Conservation (phyloP, 345 rosid genomes). For the Aquilaria sinensis region DNA sequence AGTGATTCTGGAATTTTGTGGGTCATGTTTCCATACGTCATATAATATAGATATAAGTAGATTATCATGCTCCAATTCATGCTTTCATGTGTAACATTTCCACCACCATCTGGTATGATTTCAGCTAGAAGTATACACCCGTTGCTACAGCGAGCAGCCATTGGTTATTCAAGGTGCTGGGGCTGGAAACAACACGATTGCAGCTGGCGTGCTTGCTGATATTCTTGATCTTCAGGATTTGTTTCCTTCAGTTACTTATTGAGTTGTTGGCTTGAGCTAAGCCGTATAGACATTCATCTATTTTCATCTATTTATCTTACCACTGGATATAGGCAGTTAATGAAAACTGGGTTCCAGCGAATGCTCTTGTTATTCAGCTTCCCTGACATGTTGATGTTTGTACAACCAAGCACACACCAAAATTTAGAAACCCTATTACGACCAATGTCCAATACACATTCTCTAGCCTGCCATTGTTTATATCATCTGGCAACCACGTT, state of each 20-base stretch:
- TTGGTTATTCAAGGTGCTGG: conserved; percentile 97
- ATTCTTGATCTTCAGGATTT: conserved; percentile 84
- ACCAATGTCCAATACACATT: conserved; percentile 25
- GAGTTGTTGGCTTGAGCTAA: no score
- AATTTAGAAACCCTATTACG: no score
- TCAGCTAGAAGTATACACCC: conserved; percentile 52
- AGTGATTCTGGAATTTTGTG: no score
- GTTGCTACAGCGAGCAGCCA: conserved; percentile 75
- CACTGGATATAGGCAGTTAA: neutral
- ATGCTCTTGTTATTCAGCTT: no score
- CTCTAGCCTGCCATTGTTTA: conserved; percentile 36
- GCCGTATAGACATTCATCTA: no score
- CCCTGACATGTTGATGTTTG: neutral
- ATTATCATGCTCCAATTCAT: no score
- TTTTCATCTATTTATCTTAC: neutral
- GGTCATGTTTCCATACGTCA: no score
- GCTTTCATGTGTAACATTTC: no score
- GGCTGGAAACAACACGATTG: conserved; percentile 36
- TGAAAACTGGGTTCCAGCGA: no score
- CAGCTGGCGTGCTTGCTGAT: conserved; percentile 87
- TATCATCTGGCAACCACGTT: conserved; percentile 29
- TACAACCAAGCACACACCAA: no score
- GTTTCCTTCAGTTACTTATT: conserved; percentile 26
- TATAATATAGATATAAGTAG: no score
- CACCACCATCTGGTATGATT: no score